Percentiles rank a stretch among this genome's conserved stretches.
Evolutionary conservation across 306 rosid species (phyloP).

Genomic region (Vigna trinervia): DNA sequence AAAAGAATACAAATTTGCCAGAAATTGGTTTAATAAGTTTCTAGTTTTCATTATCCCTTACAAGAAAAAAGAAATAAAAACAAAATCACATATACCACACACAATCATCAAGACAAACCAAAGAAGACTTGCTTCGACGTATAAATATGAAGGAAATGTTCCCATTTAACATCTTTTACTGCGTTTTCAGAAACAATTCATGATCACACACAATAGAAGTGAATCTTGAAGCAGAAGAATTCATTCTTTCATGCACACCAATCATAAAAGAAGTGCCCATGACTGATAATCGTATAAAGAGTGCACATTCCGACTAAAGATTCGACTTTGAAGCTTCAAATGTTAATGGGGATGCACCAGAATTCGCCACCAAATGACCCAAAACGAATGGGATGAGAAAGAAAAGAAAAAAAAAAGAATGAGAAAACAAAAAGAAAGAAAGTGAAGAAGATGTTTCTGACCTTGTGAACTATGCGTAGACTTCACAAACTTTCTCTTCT

Average conservation of each 20-base stretch:
- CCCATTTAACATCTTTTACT: neutral
- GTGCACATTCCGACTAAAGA: slow-evolving; percentile 28
- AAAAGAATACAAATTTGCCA: neutral
- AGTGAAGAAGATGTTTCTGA: neutral
- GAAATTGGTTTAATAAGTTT: neutral
- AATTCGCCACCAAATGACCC: slow-evolving; percentile 14
- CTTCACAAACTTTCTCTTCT: too few relatives aligned
- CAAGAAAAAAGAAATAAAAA: neutral
- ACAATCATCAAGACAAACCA: neutral
- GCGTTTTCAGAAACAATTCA: neutral
- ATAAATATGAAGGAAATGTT: neutral
- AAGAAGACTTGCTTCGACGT: neutral
- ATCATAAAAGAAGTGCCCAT: slow-evolving; percentile 27
- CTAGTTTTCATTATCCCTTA: neutral
- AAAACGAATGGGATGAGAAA: neutral
- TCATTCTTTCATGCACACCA: neutral
- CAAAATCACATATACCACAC: neutral
- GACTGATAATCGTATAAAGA: slow-evolving; percentile 29
- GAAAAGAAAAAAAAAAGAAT: neutral
- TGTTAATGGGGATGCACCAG: neutral
- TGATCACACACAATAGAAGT: neutral
- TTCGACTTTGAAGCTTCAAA: neutral
- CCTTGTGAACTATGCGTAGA: neutral
- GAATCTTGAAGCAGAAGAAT: neutral
- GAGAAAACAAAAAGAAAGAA: neutral